Evolutionary conservation across 129 eudicot genomes (phyloP).

Genomic region (Smallanthus sonchifolius): DNA sequence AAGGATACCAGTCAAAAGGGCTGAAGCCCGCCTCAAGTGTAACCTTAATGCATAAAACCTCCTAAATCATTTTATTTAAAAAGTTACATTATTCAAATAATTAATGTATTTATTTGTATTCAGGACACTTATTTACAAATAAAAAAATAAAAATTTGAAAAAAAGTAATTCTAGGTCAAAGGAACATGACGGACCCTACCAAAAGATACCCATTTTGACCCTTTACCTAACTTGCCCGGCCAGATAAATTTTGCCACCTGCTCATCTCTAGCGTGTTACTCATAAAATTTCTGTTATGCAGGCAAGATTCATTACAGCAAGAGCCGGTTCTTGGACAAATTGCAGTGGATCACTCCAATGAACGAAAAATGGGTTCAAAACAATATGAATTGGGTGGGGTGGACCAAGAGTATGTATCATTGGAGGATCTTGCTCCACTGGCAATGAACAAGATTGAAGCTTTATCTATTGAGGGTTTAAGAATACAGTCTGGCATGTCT

Average conservation of each 20-base stretch:
- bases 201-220: neutral
- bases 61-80: neutral
- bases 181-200: neutral
- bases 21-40: neutral
- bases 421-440: constrained; percentile 83
- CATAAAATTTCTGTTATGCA: constrained; percentile 25
- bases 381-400: constrained; percentile 27
- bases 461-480: constrained; percentile 82
- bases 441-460: constrained; percentile 89
- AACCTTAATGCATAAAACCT: neutral
- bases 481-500: constrained; percentile 93
- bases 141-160: neutral
- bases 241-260: neutral
- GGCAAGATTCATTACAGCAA: constrained; percentile 42
- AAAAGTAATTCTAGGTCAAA: neutral
- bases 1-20: neutral
- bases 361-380: constrained; percentile 19
- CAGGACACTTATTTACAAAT: neutral
- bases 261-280: neutral
- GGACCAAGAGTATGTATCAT: constrained; percentile 55
- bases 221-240: neutral
- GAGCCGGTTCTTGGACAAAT: constrained; percentile 36
- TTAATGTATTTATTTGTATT: neutral
- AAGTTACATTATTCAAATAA: neutral
- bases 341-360: neutral